Base-by-base conservation (phyloP, 2,329 filamentous ascomycete species). In the Escovopsis sp. region DNA sequence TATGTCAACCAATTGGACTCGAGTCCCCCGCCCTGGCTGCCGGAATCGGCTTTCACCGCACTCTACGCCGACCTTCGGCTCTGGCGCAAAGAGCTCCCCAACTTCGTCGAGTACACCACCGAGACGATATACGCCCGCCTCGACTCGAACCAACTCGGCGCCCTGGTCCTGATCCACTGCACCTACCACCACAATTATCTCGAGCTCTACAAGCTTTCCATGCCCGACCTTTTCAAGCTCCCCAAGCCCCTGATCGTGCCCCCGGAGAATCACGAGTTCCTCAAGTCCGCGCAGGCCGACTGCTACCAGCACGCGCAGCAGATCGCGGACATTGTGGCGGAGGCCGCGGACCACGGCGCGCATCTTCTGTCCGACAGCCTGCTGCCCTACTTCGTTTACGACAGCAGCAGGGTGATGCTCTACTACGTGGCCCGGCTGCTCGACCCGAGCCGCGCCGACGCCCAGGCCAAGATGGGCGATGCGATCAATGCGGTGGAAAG, bases 181-280 rank as follows among this genome's bases (percentile, higher is more conserved):
- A 65, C 62, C 18, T 65, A 63, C 33, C 58, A 65, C 31, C 60
- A 64, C 43, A 63, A 60, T 32, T 54, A 61, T 27, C 48, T 63
- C 4, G 61, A 65, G 40, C 50, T 65, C 2, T 65, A 64, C 44
- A 59, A 62, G 19, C 56, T 65, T 35, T 57, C 60, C 11, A 58
- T 65, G 58, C 61, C 62, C 0, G 54, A 59, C 29, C 47, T 65
- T 4, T 64, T 65, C 43, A 56, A 59, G 36, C 46, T 62, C n/a
- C 51, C 56, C 25, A 55, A 62, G 27, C 56, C 58, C 2, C 52
- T 61, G n/a, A 46, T 45, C 26, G 58, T 61, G 29, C 56, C 58
- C 1, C 50, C 51, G 1, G 59, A 61, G 36, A 57, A 60, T 25
- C 43, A 46, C 16, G 50, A 54, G 12, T 58, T 60, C 26, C 45